A percentile compares a stretch with the other conserved stretches of the same genome.
These are phyloP conservation scores for Helicostylum pulchrum DNA, from an alignment of 192 early-diverging fungal genomes.

Conservation along the genomic window DNA sequence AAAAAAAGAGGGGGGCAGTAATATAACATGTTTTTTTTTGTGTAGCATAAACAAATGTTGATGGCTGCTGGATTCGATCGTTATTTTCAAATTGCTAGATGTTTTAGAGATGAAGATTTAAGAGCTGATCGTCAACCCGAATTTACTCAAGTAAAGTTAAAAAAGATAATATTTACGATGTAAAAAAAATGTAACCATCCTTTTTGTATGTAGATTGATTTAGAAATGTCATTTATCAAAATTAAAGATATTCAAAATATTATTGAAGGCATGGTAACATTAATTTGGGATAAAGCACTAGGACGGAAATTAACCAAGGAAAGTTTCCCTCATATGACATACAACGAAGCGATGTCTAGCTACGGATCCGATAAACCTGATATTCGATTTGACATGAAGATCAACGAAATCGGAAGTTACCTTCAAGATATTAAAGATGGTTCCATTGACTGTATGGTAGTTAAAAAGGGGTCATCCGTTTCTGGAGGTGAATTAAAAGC, in stretches of 20 bases:
- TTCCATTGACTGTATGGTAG: constrained; percentile 51
- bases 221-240: constrained; percentile 85
- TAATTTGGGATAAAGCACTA: constrained; percentile 59
- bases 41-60: constrained; percentile 88
- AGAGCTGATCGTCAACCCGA: constrained; percentile 90
- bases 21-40: too few species aligned
- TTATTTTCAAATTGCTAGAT: constrained; percentile 91
- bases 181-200: neutral
- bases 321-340: constrained; percentile 75
- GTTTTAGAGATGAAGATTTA: constrained; percentile 88
- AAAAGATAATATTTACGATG: neutral
- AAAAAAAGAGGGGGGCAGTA: too few species aligned
- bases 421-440: constrained; percentile 28
- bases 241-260: constrained; percentile 67
- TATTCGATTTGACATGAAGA: constrained; percentile 73
- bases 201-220: constrained; percentile 61
- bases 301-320: constrained; percentile 46
- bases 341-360: constrained; percentile 73
- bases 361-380: constrained; percentile 95
- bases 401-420: constrained; percentile 35
- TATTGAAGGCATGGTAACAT: constrained; percentile 68
- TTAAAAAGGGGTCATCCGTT: constrained; percentile 39
- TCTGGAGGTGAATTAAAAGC: constrained; percentile 36
- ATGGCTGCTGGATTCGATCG: constrained; percentile 88
- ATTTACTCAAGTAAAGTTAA: constrained; percentile 75